Evolutionary conservation across 345 rosid genomes (phyloP).

Genomic region (Cardamine chenopodiifolia): DNA sequence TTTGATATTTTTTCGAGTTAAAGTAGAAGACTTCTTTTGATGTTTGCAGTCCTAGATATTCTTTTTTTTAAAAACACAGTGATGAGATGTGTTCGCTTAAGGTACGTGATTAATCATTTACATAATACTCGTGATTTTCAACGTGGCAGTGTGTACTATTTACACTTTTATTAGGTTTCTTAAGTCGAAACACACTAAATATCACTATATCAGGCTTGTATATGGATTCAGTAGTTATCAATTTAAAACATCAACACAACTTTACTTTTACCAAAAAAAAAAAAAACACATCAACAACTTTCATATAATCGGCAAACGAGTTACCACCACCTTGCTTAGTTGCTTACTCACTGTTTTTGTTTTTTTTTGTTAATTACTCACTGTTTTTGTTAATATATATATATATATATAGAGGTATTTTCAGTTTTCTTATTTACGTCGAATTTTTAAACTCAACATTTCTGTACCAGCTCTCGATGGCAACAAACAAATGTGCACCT

Average conservation of each 20-base stretch:
- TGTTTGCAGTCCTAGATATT: not conserved
- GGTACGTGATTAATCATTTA: slow-evolving; percentile 12
- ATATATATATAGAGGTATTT: not conserved
- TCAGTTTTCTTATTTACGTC: not conserved
- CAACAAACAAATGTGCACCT: not conserved
- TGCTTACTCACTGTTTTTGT: too few species aligned
- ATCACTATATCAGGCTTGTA: not conserved
- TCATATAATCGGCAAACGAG: not conserved
- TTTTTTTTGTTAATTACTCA: not conserved
- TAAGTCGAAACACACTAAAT: slow-evolving; percentile 11
- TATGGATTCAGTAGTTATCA: not conserved
- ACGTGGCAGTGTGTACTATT: not conserved
- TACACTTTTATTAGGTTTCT: not conserved
- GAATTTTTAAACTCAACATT: not conserved
- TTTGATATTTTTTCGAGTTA: not conserved
- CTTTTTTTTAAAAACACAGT: not conserved
- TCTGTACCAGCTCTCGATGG: not conserved
- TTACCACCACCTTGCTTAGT: not conserved
- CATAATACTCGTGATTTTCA: slow-evolving; percentile 3
- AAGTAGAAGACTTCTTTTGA: not conserved
- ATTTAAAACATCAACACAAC: not conserved
- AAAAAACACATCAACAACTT: not conserved
- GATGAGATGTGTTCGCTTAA: slow-evolving; percentile 14
- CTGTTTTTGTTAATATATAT: too few species aligned
- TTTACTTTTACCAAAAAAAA: too few species aligned